Evolutionary conservation across 345 rosid species (phyloP).

Genomic region (Eutrema yunnanense): DNA sequence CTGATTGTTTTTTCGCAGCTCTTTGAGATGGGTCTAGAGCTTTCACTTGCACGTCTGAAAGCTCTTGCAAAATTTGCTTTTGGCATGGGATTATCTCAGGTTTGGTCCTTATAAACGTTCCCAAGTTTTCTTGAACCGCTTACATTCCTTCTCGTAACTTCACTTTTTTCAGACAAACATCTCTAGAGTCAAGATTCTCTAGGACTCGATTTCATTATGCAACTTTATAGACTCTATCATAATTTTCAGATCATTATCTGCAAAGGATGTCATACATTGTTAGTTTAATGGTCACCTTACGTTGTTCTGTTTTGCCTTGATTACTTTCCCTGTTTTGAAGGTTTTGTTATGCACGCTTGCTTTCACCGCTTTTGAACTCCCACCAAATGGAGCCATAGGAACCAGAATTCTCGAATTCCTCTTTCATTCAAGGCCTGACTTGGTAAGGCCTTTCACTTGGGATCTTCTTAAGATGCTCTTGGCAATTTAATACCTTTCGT

Average conservation of each 20-base stretch:
- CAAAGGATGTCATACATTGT: neutral
- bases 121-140: neutral
- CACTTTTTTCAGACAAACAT: neutral
- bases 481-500: neutral
- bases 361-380: constrained; percentile 96
- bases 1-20: constrained; percentile 52
- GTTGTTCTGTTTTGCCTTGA: neutral
- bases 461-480: neutral
- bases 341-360: constrained; percentile 88
- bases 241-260: neutral
- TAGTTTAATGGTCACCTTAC: neutral
- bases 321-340: constrained; percentile 36
- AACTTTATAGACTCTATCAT: neutral
- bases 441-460: constrained; percentile 46
- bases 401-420: constrained; percentile 83
- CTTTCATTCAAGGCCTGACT: constrained; percentile 83
- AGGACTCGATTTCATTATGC: neutral
- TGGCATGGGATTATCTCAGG: constrained; percentile 98
- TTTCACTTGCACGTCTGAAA: constrained; percentile 89
- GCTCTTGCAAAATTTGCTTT: constrained; percentile 96
- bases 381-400: constrained; percentile 94
- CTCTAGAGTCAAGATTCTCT: constrained; percentile 1
- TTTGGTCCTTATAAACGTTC: constrained; percentile 23
- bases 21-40: constrained; percentile 98
- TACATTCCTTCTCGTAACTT: neutral